These are phyloP conservation scores for Bisporella sp. DNA, from an alignment of 2,329 filamentous ascomycete species.

Conservation along the genomic window DNA sequence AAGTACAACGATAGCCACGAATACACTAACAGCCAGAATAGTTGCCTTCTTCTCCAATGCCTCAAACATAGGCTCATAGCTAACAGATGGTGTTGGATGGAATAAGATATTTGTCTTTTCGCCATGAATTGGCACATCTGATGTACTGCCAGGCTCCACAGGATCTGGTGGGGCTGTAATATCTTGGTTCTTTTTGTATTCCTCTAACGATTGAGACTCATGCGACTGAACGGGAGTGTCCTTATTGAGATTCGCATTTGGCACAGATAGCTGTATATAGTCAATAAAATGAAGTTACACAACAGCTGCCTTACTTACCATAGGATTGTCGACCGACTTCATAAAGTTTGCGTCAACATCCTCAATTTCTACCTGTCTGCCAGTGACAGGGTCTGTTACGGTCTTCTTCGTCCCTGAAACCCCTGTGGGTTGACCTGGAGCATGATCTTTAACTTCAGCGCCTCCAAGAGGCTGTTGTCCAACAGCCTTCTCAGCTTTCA, in stretches of 20 bases:
- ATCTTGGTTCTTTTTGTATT: constrained; percentile 83
- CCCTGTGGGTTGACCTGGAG: constrained; percentile 26
- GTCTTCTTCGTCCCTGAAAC: constrained; percentile 41
- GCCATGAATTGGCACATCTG: constrained; percentile 90
- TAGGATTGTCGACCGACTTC: constrained; percentile 64
- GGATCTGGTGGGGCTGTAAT: constrained; percentile 87
- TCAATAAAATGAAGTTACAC: neutral
- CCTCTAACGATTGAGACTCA: constrained; percentile 61
- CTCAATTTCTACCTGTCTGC: constrained; percentile 77
- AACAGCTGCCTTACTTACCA: constrained; percentile 37
- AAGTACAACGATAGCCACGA: constrained; percentile 66
- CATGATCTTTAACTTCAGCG: constrained; percentile 37
- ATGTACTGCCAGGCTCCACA: constrained; percentile 71
- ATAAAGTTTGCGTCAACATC: constrained; percentile 68
- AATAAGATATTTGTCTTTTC: constrained; percentile 97
- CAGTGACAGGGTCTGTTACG: constrained; percentile 85
- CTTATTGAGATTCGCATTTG: constrained; percentile 82
- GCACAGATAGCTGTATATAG: constrained; percentile 60
- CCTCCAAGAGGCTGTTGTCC: constrained; percentile 14
- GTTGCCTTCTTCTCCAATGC: constrained; percentile 69
- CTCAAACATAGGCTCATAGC: constrained; percentile 82
- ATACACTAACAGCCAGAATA: constrained; percentile 61
- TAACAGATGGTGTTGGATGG: constrained; percentile 85
- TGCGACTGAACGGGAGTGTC: constrained; percentile 66
- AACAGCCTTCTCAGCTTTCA: constrained; percentile 22